phyloP scores from a whole-genome alignment of 139 green algal species.

The Chlamydomonas sp. region DNA sequence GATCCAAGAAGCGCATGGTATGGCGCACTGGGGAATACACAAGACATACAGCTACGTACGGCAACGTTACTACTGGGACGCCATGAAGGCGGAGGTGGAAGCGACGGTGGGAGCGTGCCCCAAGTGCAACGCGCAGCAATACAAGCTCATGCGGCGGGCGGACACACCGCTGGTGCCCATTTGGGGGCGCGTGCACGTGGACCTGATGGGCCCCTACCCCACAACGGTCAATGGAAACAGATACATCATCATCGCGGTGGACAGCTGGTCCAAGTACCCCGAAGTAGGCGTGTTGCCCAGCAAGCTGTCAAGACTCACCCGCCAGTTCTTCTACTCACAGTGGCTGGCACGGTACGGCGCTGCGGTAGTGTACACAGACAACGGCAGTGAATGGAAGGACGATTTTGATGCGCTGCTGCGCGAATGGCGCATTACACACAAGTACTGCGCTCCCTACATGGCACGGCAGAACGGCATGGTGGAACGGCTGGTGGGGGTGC shows the following conservation, averaged over 20 bases:
- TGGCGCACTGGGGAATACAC: not conserved
- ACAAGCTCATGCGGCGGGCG: not conserved
- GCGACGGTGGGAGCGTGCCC: not conserved
- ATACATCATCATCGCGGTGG: not conserved
- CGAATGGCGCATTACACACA: not conserved
- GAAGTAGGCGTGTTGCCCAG: not conserved
- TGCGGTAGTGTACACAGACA: not conserved
- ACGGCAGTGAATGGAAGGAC: not conserved
- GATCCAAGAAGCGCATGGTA: not conserved
- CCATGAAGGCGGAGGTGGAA: not conserved
- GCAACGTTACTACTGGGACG: not conserved
- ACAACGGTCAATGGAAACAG: too few species aligned
- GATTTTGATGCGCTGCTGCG: not conserved
- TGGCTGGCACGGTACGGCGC: not conserved
- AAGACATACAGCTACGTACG: not conserved
- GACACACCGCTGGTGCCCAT: not conserved
- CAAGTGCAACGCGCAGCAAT: not conserved
- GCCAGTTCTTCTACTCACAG: not conserved
- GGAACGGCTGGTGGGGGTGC: not conserved
- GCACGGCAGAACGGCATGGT: not conserved
- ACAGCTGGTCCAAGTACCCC: constrained; percentile 9
- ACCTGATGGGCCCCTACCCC: too few species aligned
- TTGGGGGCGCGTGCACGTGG: too few species aligned
- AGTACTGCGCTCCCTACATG: not conserved
- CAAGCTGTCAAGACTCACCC: not conserved